Percentiles rank a stretch among this genome's conserved stretches.
These are phyloP conservation scores for Calocybe gambosa DNA, from an alignment of 1,284 basidiomycete genomes.

Conservation along the genomic window DNA sequence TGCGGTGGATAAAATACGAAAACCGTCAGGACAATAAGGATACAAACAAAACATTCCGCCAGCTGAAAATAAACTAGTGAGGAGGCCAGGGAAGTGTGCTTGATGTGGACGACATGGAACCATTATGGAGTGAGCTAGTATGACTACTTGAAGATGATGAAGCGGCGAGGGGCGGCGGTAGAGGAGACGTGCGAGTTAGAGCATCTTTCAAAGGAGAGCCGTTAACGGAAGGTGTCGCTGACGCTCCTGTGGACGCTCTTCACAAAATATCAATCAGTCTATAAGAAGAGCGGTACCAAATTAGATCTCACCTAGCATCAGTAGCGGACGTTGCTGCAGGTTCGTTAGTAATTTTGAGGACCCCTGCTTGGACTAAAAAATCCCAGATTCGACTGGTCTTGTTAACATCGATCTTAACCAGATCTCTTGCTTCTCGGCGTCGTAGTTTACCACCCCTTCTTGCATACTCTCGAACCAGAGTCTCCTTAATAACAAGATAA, in stretches of 20 bases:
- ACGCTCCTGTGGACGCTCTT: conserved; percentile 1
- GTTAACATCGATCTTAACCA: conserved; percentile 89
- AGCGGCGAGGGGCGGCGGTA: conserved; percentile 20
- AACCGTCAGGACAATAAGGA: conserved; percentile 7
- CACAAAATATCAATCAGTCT: not conserved
- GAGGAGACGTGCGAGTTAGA: conserved; percentile 20
- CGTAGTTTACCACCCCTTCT: conserved; percentile 83
- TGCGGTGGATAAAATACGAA: conserved; percentile 10
- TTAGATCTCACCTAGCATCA: not conserved
- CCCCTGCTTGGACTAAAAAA: conserved; percentile 75
- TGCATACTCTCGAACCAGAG: conserved; percentile 85
- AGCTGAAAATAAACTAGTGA: conserved; percentile 9
- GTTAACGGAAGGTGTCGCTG: conserved; percentile 20
- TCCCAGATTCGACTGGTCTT: conserved; percentile 90
- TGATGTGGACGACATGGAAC: conserved; percentile 26
- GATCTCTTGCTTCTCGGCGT: conserved; percentile 78
- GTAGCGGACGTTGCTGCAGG: conserved; percentile 19
- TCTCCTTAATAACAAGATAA: conserved; percentile 90
- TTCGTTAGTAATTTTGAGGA: conserved; percentile 57
- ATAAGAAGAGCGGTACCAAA: not conserved
- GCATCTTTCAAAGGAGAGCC: conserved; percentile 29
- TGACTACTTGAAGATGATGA: conserved; percentile 27
- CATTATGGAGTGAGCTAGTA: conserved; percentile 31
- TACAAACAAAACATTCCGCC: conserved; percentile 3
- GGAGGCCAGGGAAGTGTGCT: conserved; percentile 13